Base-by-base conservation (phyloP, 495 filamentous ascomycete species). In the Staphylotrichum longicolle region DNA sequence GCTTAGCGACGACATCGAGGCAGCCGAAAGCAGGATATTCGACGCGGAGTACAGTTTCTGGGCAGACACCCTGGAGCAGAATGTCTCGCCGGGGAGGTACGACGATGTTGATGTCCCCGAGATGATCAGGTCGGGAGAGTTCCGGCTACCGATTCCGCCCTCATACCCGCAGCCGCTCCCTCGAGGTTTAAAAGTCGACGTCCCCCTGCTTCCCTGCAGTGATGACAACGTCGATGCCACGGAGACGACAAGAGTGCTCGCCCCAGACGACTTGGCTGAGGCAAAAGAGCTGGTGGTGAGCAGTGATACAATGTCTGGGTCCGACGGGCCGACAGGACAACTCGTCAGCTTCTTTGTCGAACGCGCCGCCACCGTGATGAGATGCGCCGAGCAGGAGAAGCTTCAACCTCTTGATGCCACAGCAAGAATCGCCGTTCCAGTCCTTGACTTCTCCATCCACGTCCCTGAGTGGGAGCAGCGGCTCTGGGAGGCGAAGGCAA, bases 361-460 rank as follows among this genome's bases (percentile, higher is more conserved):
- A n/a, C 69, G 74, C 12, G 82, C 78, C 27, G 65, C 67, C 44
- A 66, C 69, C 11, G 76, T 74, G 33, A 78, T 72, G 57, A 72
- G 71, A 41, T 68, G 66, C 7, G 63, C 83, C 7, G 84, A 85
- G 61, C 86, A 90, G 60, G 87, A 90, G 67, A 81, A 82, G 47
- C 74, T 90, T 27, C 74, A 83, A 42, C 77, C 82, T 52, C 78
- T 77, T 5, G 86, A 87, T 57, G 79, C 83, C 1, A 81, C 78
- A 8, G 74, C 75, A 37, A 77, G 88, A 56, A 72, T 88, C 15
- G 63, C 77, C 33, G 78, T 89, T 20, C 86, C 86, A 0, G 56
- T 78, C 2, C 74, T 88, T 74, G 86, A 89, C 54, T 85, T 88
- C 59, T 82, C 81, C 0, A 68, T 82, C 27, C 80, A 82, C 5